phyloP scores from a whole-genome alignment of 1,284 basidiomycete genomes.

The Sanguinoderma infundibulare region DNA sequence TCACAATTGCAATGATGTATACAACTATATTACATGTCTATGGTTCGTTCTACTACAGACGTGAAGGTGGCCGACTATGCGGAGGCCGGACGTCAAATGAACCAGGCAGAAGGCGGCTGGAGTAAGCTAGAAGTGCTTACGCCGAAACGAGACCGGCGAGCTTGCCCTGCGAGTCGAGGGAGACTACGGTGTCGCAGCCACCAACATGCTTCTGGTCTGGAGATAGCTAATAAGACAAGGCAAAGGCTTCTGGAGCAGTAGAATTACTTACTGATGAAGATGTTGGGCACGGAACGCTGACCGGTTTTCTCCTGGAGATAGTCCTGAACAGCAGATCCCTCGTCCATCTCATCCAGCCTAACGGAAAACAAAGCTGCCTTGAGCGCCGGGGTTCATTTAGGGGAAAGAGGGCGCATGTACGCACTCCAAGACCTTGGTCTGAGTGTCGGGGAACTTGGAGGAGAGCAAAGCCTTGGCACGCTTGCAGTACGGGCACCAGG shows the following conservation, averaged over 20 bases:
- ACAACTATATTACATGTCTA: neutral
- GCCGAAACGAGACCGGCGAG: conserved; percentile 33
- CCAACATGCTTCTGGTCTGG: conserved; percentile 63
- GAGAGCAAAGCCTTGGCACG: conserved; percentile 61
- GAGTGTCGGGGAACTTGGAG: conserved; percentile 50
- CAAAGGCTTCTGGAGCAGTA: neutral
- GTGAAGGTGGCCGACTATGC: neutral
- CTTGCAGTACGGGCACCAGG: conserved; percentile 63
- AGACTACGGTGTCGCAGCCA: conserved; percentile 34
- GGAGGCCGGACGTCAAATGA: neutral
- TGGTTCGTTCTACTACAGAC: neutral
- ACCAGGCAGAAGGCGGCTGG: neutral
- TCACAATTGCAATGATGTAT: neutral
- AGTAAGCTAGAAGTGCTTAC: conserved; percentile 24
- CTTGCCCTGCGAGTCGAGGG: conserved; percentile 34
- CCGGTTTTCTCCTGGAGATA: conserved; percentile 63
- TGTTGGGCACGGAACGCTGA: conserved; percentile 69
- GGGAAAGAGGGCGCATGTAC: conserved; percentile 27
- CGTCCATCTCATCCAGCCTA: conserved; percentile 50
- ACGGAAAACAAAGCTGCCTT: neutral
- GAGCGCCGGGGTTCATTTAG: neutral
- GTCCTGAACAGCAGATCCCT: conserved; percentile 62
- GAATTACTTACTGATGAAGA: conserved; percentile 64
- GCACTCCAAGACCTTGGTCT: conserved; percentile 62
- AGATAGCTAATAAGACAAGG: neutral